Evolutionary conservation across 306 rosid genomes (phyloP).

Genomic region (apple (Malus domestica)): DNA sequence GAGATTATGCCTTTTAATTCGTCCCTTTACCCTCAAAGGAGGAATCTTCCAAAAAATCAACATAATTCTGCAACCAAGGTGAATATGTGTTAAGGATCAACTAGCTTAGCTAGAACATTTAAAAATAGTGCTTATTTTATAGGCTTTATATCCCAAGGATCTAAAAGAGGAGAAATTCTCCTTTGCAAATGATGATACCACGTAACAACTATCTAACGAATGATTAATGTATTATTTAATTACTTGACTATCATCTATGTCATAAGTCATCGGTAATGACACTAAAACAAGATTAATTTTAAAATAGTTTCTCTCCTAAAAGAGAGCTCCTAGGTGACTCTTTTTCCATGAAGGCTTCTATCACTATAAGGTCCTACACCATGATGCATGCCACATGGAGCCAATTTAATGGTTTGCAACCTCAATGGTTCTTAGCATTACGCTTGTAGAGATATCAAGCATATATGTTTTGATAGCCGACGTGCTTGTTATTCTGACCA

Average conservation of each 20-base stretch:
- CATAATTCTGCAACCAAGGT: conserved; percentile 1
- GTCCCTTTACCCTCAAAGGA: conserved; percentile 37
- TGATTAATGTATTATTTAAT: too few relatives aligned
- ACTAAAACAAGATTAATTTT: background rate
- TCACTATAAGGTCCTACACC: background rate
- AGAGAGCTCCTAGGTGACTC: background rate
- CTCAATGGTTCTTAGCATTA: conserved; percentile 18
- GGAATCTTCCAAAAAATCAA: conserved; percentile 23
- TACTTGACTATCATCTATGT: background rate
- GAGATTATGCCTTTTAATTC: conserved; percentile 33
- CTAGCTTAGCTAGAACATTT: conserved; percentile 3
- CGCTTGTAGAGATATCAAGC: conserved; percentile 13
- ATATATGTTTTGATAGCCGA: conserved; percentile 26
- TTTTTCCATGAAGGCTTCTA: background rate
- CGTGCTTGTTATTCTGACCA: conserved; percentile 13
- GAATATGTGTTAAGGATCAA: conserved; percentile 25
- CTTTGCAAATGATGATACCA: background rate
- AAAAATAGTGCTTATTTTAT: conserved; percentile 26
- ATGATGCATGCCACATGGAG: conserved; percentile 24
- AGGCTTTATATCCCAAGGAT: conserved; percentile 16
- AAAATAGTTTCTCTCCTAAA: background rate
- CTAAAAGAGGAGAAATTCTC: conserved; percentile 9
- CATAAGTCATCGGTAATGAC: too few relatives aligned
- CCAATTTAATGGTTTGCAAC: conserved; percentile 14
- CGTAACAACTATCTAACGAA: background rate